phyloP scores from a whole-genome alignment of 2,329 filamentous ascomycete genomes.

The Aspergillus bombycis region DNA sequence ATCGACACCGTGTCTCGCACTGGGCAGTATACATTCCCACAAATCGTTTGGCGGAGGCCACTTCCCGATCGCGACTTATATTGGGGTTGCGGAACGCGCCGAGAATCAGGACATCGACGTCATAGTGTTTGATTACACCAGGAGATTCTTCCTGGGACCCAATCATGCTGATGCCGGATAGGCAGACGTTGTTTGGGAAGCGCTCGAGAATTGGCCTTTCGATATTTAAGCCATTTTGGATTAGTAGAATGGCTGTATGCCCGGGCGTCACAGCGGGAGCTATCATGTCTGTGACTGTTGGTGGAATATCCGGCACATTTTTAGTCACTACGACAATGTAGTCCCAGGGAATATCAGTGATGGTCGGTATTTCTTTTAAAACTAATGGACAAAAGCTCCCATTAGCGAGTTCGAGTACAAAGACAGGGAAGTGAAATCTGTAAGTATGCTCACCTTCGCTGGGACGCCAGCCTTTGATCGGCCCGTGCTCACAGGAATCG shows the following conservation, averaged over 20 bases:
- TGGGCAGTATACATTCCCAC: no score
- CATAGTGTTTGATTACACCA: constrained; percentile 57
- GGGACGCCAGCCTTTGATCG: constrained; percentile 35
- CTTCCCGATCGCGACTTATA: no score
- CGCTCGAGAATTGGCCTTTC: constrained; percentile 55
- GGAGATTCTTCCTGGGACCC: constrained; percentile 52
- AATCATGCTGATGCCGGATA: constrained; percentile 58
- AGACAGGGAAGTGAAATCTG: constrained; percentile 33
- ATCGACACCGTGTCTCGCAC: no score
- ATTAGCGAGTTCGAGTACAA: background rate
- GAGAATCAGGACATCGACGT: constrained; percentile 53
- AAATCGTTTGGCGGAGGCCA: no score
- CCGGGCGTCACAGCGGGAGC: constrained; percentile 55
- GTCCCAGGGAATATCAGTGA: constrained; percentile 48
- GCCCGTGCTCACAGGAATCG: constrained; percentile 57
- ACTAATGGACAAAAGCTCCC: constrained; percentile 36
- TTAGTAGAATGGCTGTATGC: constrained; percentile 57
- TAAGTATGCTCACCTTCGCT: no score
- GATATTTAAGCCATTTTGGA: constrained; percentile 67
- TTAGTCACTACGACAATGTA: constrained; percentile 63
- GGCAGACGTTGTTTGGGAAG: constrained; percentile 56
- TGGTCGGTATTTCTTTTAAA: constrained; percentile 52
- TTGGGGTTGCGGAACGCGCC: constrained; percentile 49
- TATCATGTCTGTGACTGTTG: constrained; percentile 54
- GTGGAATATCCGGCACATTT: constrained; percentile 58